Percentiles rank a stretch among this genome's conserved stretches.
phyloP scores from a whole-genome alignment of 2,329 filamentous ascomycete species.

The Arthrobotrys conoides region DNA sequence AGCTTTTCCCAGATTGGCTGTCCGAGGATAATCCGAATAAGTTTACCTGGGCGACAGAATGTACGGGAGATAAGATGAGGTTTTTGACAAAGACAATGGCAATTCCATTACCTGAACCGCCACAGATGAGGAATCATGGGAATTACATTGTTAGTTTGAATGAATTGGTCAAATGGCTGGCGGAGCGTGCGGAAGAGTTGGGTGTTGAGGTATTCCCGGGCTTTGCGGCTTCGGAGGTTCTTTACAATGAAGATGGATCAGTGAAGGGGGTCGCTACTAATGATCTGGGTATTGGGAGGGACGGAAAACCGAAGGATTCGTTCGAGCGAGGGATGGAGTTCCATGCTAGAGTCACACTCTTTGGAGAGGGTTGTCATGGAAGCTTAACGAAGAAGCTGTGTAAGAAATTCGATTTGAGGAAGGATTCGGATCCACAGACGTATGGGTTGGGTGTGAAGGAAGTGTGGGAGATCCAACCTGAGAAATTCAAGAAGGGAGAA shows the following conservation, averaged over 20 bases:
- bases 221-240: constrained; percentile 91
- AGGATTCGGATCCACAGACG: constrained; percentile 92
- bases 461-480: constrained; percentile 94
- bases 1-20: constrained; percentile 94
- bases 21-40: constrained; percentile 87
- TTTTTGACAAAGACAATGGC: constrained; percentile 87
- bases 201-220: constrained; percentile 97
- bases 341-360: constrained; percentile 89
- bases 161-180: constrained; percentile 95
- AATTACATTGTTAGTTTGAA: constrained; percentile 98
- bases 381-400: constrained; percentile 95
- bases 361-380: constrained; percentile 95
- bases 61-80: constrained; percentile 87
- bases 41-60: constrained; percentile 89
- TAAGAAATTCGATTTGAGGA: constrained; percentile 90
- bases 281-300: constrained; percentile 85
- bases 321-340: constrained; percentile 99
- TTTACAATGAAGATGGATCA: constrained; percentile 87
- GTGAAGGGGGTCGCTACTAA: constrained; percentile 97
- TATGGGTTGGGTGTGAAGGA: constrained; percentile 96
- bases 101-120: constrained; percentile 86
- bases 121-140: constrained; percentile 97
- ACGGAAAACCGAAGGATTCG: constrained; percentile 86
- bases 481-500: constrained; percentile 89
- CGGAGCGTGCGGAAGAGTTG: constrained; percentile 93